Evolutionary conservation across 2,329 filamentous ascomycete species (phyloP).

Genomic region (Fusarium buxicola): DNA sequence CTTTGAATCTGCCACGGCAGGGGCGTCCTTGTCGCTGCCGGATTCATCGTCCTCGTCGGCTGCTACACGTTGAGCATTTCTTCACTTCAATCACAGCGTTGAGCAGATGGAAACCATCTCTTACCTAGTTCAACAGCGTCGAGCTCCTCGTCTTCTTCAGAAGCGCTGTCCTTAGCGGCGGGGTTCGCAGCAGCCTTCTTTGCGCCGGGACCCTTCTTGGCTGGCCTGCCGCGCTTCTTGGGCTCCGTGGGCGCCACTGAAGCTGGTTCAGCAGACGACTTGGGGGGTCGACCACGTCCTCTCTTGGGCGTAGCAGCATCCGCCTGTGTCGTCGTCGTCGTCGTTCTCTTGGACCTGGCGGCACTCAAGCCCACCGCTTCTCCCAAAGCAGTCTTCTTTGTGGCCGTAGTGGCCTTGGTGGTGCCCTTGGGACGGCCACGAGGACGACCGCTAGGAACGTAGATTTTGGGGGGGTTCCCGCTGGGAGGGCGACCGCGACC

Average conservation of each 20-base stretch:
- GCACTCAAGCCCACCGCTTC: slow-evolving; percentile 9
- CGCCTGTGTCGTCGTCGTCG: slow-evolving; percentile 4
- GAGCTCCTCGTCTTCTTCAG: slow-evolving; percentile 22
- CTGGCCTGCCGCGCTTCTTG: slow-evolving; percentile 48
- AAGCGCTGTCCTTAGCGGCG: slow-evolving; percentile 14
- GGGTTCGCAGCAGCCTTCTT: slow-evolving; percentile 44
- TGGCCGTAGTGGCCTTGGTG: slow-evolving; percentile 43
- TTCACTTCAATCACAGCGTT: neutral
- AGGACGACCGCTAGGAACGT: slow-evolving; percentile 57
- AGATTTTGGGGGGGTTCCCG: slow-evolving; percentile 46
- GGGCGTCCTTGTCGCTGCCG: slow-evolving; percentile 22
- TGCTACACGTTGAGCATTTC: slow-evolving; percentile 19
- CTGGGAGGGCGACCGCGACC: slow-evolving; percentile 57
- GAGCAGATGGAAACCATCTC: neutral
- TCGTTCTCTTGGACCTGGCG: slow-evolving; percentile 6
- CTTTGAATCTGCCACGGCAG: slow-evolving; percentile 6
- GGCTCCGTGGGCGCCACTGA: slow-evolving; percentile 37
- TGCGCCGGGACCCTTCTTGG: slow-evolving; percentile 5
- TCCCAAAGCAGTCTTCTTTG: slow-evolving; percentile 27
- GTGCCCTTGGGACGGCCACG: slow-evolving; percentile 61
- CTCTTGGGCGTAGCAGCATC: slow-evolving; percentile 27
- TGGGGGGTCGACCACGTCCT: slow-evolving; percentile 48
- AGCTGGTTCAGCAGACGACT: slow-evolving; percentile 35
- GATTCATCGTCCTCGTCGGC: slow-evolving; percentile 37
- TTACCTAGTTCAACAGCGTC: slow-evolving; percentile 9